Percentiles rank a stretch among this genome's conserved stretches.
Evolutionary conservation across 345 rosid genomes (phyloP).

Genomic region (Physaria fendleri): DNA sequence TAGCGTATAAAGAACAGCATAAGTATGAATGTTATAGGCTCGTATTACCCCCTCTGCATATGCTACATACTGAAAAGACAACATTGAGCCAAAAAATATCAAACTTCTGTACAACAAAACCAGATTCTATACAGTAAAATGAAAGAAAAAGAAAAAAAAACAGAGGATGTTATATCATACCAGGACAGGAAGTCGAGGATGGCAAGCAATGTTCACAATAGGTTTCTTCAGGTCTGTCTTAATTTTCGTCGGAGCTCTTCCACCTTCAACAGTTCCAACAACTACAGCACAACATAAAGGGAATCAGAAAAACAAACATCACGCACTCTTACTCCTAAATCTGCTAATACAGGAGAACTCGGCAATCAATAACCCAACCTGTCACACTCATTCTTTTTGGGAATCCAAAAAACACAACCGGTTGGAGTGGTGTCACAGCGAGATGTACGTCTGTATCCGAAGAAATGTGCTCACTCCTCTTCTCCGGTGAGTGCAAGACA

Average conservation of each 20-base stretch:
- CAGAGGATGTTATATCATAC: slow-evolving; percentile 33
- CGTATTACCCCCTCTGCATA: slow-evolving; percentile 97
- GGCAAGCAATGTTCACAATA: slow-evolving; percentile 87
- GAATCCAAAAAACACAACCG: slow-evolving; percentile 95
- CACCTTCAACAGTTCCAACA: slow-evolving; percentile 98
- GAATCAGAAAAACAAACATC: background rate
- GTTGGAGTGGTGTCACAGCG: slow-evolving; percentile 90
- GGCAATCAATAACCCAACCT: slow-evolving; percentile 34
- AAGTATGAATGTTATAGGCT: slow-evolving; percentile 91
- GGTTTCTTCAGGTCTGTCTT: slow-evolving; percentile 97
- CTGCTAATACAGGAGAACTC: background rate
- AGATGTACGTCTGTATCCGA: slow-evolving; percentile 83
- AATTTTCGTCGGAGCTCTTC: slow-evolving; percentile 89
- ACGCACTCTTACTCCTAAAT: background rate
- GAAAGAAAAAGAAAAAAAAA: too few relatives aligned
- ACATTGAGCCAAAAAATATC: background rate
- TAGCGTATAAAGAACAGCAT: slow-evolving; percentile 85
- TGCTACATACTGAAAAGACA: slow-evolving; percentile 77
- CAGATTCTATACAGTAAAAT: background rate
- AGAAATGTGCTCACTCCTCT: slow-evolving; percentile 68
- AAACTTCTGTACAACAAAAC: background rate
- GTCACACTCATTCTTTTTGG: slow-evolving; percentile 92
- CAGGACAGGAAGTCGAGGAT: slow-evolving; percentile 95
- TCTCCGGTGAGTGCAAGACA: slow-evolving; percentile 94
- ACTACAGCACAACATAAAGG: slow-evolving; percentile 35